Evolutionary conservation across 306 rosid species (phyloP).

Genomic region (Quercus cerris): DNA sequence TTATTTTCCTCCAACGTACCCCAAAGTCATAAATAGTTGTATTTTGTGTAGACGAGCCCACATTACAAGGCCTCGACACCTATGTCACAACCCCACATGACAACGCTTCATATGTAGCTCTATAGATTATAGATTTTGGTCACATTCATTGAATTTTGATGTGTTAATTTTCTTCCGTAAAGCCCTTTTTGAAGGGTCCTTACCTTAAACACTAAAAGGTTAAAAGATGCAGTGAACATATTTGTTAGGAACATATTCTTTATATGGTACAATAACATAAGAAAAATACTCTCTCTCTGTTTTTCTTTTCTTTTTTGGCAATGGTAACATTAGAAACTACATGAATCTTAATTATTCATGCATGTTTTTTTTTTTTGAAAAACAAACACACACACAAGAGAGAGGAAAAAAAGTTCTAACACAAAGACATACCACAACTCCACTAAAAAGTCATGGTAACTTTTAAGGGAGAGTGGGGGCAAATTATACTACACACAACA

Average conservation of each 20-base stretch:
- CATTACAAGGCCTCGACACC: background rate
- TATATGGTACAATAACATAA: too few relatives aligned
- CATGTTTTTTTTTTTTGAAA: too few relatives aligned
- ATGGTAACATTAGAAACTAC: background rate
- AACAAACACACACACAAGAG: too few relatives aligned
- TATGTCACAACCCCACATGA: background rate
- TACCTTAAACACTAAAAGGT: background rate
- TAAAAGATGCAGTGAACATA: background rate
- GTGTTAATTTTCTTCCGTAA: background rate
- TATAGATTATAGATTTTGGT: background rate
- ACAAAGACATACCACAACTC: too few relatives aligned
- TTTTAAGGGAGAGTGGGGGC: too few relatives aligned
- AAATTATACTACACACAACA: too few relatives aligned
- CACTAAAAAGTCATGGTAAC: too few relatives aligned
- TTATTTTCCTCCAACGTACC: background rate
- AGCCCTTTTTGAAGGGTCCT: background rate
- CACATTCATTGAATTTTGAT: background rate
- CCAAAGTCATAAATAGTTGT: too few relatives aligned
- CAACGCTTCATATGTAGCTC: background rate
- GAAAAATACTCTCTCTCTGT: too few relatives aligned
- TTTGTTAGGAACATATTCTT: background rate
- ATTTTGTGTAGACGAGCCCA: too few relatives aligned
- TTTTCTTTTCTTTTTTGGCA: too few relatives aligned
- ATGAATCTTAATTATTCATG: background rate
- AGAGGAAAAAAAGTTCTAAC: too few relatives aligned